These are phyloP conservation scores for Massariosphaeria phaeospora DNA, from an alignment of 495 filamentous ascomycete species.

Conservation along the genomic window DNA sequence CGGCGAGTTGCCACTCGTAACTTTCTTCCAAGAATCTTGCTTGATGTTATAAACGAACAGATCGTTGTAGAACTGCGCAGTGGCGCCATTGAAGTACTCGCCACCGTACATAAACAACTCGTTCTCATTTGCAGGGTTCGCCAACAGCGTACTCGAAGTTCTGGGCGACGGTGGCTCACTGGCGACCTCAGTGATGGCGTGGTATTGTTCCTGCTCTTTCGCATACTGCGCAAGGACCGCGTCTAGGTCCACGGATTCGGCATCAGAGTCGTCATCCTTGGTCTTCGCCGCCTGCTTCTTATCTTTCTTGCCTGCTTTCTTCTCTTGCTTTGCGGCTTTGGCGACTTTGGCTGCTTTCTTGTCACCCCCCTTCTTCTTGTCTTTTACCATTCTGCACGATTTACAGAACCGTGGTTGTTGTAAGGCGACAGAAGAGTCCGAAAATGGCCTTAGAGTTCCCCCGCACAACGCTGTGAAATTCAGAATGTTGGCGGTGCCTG, in stretches of 20 bases:
- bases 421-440: too few species aligned
- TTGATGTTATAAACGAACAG: constrained; percentile 87
- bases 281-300: constrained; percentile 52
- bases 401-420: too few species aligned
- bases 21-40: constrained; percentile 77
- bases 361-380: constrained; percentile 57
- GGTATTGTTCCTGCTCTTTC: constrained; percentile 73
- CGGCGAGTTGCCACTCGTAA: constrained; percentile 87
- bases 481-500: too few species aligned
- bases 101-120: constrained; percentile 92
- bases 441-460: too few species aligned
- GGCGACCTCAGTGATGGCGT: constrained; percentile 81
- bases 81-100: constrained; percentile 61
- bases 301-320: constrained; percentile 59
- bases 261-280: constrained; percentile 67
- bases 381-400: constrained; percentile 45
- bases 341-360: constrained; percentile 60
- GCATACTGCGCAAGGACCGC: constrained; percentile 91
- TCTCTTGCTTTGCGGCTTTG: constrained; percentile 52
- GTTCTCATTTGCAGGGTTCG: constrained; percentile 76
- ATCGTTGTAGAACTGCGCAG: constrained; percentile 63
- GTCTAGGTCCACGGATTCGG: constrained; percentile 90
- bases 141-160: constrained; percentile 71
- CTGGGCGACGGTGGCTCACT: constrained; percentile 74
- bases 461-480: too few species aligned